Conservation (phyloP, 2,329 filamentous ascomycete species). For the Elsinoe necatrix region DNA sequence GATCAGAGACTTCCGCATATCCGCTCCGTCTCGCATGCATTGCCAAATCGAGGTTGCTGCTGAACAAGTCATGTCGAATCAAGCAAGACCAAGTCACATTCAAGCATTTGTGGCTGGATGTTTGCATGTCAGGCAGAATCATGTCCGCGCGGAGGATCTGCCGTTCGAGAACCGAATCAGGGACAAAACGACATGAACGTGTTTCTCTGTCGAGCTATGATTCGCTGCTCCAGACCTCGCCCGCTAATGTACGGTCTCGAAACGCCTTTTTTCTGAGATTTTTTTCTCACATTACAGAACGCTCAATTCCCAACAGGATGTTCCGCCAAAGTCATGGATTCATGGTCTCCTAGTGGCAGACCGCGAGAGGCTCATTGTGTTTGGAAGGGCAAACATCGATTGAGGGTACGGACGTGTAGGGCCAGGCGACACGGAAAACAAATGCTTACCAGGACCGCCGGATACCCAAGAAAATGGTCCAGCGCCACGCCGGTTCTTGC, state of each 20-base stretch:
- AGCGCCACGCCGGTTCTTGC: constrained; percentile 4
- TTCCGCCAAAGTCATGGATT: no score
- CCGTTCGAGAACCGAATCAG: constrained; percentile 10
- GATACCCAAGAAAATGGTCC: background rate
- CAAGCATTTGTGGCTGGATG: background rate
- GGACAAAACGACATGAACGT: background rate
- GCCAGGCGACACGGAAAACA: background rate
- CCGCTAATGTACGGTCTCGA: background rate
- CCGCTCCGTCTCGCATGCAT: background rate
- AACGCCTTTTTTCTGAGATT: background rate
- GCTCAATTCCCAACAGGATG: background rate
- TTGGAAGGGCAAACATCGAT: no score
- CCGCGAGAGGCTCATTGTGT: no score
- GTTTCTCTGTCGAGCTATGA: background rate
- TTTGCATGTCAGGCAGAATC: background rate
- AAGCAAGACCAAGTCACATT: constrained; percentile 9
- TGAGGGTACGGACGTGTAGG: background rate
- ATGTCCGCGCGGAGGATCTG: background rate
- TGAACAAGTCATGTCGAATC: background rate
- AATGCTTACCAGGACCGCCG: background rate
- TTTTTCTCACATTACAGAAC: background rate
- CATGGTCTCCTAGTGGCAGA: no score
- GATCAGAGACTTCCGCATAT: background rate
- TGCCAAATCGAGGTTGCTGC: background rate
- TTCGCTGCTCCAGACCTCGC: constrained; percentile 8